Base-by-base conservation (phyloP, 129 eudicot genomes). In the Helichrysum umbraculigerum region DNA sequence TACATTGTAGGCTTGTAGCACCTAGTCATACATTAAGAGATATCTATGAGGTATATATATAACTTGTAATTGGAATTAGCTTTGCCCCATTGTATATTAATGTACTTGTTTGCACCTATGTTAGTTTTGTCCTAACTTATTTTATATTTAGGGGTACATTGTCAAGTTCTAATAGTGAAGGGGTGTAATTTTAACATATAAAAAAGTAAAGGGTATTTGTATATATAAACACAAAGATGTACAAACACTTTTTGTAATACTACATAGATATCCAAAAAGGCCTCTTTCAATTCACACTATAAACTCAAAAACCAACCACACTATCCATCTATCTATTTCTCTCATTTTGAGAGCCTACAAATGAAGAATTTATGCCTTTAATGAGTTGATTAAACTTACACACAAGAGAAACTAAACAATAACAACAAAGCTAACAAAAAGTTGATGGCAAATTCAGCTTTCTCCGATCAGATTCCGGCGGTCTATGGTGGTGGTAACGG, bases 311-410 rank as follows among this genome's bases (percentile, higher is more conserved):
- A 54, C 73, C 30, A 64, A 79, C 21, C 68, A 57, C 67, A 42
- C 78, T 52, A 10, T 68, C 17, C 32, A 19, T 19, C 25, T 41
- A 37, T 70, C 63, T 60, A 22, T 68, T 20, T 50, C 78, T 66
- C 75, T 71, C 79, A 5, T 30, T 17, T 70, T 70, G 28, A 66
- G 64, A 22, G 30, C 67, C 65, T 61, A 72, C 72, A 69, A 69
- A 83, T 81, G 84, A 87, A 87, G 81, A 80, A 81, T 81, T 63
- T 81, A 54, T 51, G 71, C 80, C 71, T 72, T 72, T 83, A 66
- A 78, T 41, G 47, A 41, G 3, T 47, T 25, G 28, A 25, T 25
- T 71, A 67, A 61, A 63, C 66, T 54, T 59, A 80, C 47, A 85
- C 81, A 82, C 79, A 75, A 72, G 30, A 83, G 76, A 30, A 33